Base-by-base conservation (phyloP, 768 basidiomycete species). In the Fistulinella prunicolor region DNA sequence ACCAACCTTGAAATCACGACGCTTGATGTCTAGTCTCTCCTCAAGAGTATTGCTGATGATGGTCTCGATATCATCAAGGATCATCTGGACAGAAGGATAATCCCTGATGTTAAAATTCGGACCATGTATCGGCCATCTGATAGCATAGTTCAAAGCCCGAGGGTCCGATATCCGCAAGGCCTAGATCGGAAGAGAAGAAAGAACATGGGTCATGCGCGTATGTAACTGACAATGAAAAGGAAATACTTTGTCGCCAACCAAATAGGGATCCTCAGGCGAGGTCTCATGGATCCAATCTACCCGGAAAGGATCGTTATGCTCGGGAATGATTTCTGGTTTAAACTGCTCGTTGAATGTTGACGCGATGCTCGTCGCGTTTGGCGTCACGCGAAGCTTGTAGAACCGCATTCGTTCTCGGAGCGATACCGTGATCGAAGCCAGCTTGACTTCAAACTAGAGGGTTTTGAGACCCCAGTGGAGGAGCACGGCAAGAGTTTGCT, bases 341-440 rank as follows among this genome's bases (percentile, higher is more conserved):
- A 92, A 89, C 50, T 85, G 83, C 49, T 82, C 81, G 61, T 95
- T 96, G 66, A 86, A 92, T 10, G 79, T 81, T 6, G 83, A 79
- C 1, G 86, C 88, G 37, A 88, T 83, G 41, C 72, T 74, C 6
- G 80, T 79, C 35, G 81, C 86, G 63, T 82, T 86, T 19, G 74
- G 85, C 20, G 82, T 91, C 46, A 83, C 85, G 44, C 78, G 79
- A 47, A 90, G 73, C 65, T 90, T 90, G 68, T 91, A 91, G 63
- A 91, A 91, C 24, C 83, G 77, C 89, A 91, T 90, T 44, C 89
- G 73, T 45, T 90, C 89, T 21, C 87, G 81, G 35, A 92, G 73
- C 3, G 89, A 89, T 34, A 80, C 67, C 1, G 78, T 78, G 17
- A 90, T 83, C 4, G 81, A 80, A 3, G 82, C 75, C 22, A 95